Conservation (phyloP, 352 stramenopile genomes). For the Plasmopara halstedii region DNA sequence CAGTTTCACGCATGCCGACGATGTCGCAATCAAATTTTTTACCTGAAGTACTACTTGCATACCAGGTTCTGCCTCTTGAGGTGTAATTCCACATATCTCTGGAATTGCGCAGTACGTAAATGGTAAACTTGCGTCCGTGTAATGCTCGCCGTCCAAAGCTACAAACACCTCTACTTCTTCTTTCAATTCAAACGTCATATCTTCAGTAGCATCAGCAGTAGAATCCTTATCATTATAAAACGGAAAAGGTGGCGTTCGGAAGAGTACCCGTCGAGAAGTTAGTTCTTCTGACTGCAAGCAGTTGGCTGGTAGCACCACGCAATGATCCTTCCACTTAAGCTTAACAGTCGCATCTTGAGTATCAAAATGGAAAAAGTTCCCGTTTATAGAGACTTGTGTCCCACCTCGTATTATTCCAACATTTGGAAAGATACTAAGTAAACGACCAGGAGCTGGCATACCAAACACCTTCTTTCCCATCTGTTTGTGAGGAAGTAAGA, state of each 20-base stretch:
- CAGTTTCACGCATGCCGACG: conserved; percentile 18
- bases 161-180: conserved; percentile 48
- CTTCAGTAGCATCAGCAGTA: conserved; percentile 18
- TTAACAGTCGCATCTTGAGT: conserved; percentile 41
- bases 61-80: conserved; percentile 14
- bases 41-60: conserved; percentile 15
- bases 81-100: conserved; percentile 8
- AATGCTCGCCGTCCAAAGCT: conserved; percentile 42
- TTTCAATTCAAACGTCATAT: conserved; percentile 16
- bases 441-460: conserved; percentile 19
- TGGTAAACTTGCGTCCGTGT: conserved; percentile 18
- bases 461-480: conserved; percentile 20
- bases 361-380: conserved; percentile 53
- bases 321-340: conserved; percentile 37
- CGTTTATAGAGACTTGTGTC: conserved; percentile 40
- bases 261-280: conserved; percentile 31
- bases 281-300: conserved; percentile 17
- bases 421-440: conserved; percentile 32
- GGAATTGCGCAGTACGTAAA: conserved; percentile 20
- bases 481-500: conserved; percentile 15
- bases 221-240: conserved; percentile 22
- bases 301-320: conserved; percentile 20
- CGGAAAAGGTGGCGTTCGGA: conserved; percentile 30
- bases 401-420: conserved; percentile 31
- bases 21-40: conserved; percentile 10